Evolutionary conservation across 441 rosid species (phyloP).

Genomic region (Biscutella laevigata): DNA sequence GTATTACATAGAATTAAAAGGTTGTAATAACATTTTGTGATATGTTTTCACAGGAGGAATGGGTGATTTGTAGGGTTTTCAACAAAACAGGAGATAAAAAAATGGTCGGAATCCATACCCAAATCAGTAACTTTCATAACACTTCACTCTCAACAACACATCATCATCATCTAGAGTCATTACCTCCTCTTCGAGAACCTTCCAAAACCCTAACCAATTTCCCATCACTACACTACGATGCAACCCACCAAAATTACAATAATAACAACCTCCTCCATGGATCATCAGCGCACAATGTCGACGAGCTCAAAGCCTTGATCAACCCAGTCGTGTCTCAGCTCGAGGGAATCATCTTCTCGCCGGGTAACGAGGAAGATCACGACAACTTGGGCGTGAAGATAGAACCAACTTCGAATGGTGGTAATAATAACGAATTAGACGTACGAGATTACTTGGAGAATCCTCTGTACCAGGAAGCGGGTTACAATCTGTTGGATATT

Average conservation of each 20-base stretch:
- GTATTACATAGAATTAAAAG: too few relatives aligned
- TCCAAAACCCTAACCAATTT: slow-evolving; percentile 19
- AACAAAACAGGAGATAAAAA: slow-evolving; percentile 50
- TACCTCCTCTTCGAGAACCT: slow-evolving; percentile 43
- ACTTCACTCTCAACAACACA: slow-evolving; percentile 10
- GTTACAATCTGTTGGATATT: slow-evolving; percentile 33
- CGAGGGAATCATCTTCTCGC: slow-evolving; percentile 30
- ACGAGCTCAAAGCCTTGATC: slow-evolving; percentile 43
- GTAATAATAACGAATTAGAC: slow-evolving; percentile 24
- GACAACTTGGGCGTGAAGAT: slow-evolving; percentile 25
- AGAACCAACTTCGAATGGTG: slow-evolving; percentile 47
- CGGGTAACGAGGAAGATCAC: slow-evolving; percentile 19
- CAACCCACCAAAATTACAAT: slow-evolving; percentile 22
- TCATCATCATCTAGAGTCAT: slow-evolving; percentile 12
- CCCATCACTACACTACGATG: slow-evolving; percentile 32
- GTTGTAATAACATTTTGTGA: not conserved
- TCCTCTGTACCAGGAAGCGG: slow-evolving; percentile 43
- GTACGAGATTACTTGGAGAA: slow-evolving; percentile 29
- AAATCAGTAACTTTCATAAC: slow-evolving; percentile 18
- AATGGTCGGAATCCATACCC: slow-evolving; percentile 29
- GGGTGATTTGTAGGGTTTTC: slow-evolving; percentile 91
- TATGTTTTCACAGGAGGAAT: slow-evolving; percentile 60
- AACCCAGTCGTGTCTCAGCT: slow-evolving; percentile 35
- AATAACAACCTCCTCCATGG: slow-evolving; percentile 21
- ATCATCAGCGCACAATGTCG: slow-evolving; percentile 28